These are phyloP conservation scores for Oryza coarctata DNA, from an alignment of 176 grass and related monocot genomes.

Conservation along the genomic window DNA sequence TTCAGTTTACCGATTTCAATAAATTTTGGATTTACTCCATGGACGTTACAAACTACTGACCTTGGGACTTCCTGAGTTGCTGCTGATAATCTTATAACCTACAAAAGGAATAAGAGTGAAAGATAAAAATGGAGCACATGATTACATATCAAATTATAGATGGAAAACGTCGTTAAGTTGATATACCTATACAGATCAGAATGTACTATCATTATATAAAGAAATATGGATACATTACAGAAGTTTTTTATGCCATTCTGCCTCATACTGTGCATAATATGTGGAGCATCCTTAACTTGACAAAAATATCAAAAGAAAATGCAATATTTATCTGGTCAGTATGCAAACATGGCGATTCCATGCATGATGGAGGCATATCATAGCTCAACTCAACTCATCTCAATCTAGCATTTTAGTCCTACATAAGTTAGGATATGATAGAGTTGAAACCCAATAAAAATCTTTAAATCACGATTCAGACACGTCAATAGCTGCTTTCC, in stretches of 20 bases:
- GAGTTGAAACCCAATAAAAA: too few species aligned
- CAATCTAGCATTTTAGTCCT: too few species aligned
- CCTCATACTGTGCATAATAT: background rate
- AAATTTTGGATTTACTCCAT: constrained; percentile 97
- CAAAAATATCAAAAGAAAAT: background rate
- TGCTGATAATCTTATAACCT: constrained; percentile 94
- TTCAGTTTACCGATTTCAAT: constrained; percentile 78
- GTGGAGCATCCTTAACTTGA: background rate
- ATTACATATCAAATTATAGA: background rate
- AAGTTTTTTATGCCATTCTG: background rate
- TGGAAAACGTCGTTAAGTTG: background rate
- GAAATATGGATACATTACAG: background rate
- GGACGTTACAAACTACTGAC: constrained; percentile 92
- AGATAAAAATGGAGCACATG: background rate
- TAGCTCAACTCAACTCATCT: too few species aligned
- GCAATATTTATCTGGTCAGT: background rate
- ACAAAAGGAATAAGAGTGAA: constrained; percentile 25
- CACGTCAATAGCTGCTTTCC: too few species aligned
- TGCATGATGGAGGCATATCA: background rate
- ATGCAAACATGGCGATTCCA: constrained; percentile 13
- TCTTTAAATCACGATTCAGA: too few species aligned
- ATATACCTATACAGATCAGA: background rate
- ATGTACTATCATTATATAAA: background rate
- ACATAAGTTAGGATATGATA: too few species aligned
- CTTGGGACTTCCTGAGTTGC: constrained; percentile 91